These are phyloP conservation scores for Gnomoniopsis sp. DNA, from an alignment of 2,329 filamentous ascomycete genomes.

Conservation along the genomic window DNA sequence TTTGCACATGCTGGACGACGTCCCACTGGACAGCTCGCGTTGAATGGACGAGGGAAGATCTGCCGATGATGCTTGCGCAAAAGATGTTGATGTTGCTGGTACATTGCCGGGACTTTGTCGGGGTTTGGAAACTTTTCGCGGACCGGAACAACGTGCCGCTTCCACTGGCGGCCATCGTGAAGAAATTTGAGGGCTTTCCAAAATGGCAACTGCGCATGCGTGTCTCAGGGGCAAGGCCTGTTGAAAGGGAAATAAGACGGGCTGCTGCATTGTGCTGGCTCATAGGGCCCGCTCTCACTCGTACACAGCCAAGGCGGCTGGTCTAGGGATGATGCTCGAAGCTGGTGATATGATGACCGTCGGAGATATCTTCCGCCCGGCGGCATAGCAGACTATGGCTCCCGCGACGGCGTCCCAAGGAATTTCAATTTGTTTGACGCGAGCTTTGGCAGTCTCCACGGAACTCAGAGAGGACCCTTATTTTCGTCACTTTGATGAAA, in stretches of 20 bases:
- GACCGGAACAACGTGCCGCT: not conserved
- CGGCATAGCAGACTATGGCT: not conserved
- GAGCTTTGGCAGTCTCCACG: not conserved
- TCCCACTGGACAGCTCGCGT: not conserved
- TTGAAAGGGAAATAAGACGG: not conserved
- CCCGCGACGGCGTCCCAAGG: not conserved
- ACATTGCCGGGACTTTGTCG: not conserved
- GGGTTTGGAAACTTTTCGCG: not conserved
- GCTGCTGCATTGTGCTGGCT: not conserved
- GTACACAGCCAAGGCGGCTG: not conserved
- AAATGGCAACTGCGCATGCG: not conserved
- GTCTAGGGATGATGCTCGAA: conserved; percentile 5
- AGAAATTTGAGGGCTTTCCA: not conserved
- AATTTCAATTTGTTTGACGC: conserved; percentile 6
- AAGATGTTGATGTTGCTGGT: not conserved
- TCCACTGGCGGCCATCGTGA: not conserved
- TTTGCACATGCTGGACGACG: not conserved
- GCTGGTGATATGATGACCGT: not conserved
- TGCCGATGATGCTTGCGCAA: not conserved
- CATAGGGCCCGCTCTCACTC: not conserved
- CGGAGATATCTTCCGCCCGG: conserved; percentile 2
- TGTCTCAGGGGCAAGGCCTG: conserved; percentile 3
- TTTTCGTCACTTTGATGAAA: not conserved
- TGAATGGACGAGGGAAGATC: not conserved
- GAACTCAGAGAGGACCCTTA: not conserved